Evolutionary conservation across 352 stramenopile genomes (phyloP), one percentile per base, ranked within the genome.

Genomic region (Phytophthora multivora): DNA sequence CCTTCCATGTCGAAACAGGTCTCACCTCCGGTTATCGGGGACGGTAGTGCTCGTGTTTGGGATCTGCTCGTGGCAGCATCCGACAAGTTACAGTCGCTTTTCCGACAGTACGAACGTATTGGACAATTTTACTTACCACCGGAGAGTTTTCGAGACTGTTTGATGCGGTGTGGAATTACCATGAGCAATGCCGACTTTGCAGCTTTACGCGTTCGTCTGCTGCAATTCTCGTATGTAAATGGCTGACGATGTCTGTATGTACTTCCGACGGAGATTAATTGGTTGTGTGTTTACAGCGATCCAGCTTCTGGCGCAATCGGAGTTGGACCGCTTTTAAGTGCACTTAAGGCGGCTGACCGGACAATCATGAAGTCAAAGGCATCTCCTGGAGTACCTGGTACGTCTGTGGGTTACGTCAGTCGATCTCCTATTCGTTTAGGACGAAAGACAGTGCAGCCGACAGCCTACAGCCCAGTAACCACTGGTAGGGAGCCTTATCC

Each of bases 131-230:
- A 61, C 35, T 48, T 93, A 36, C 62, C 75, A 2, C 67, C 84
- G 1, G 84, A 93, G 23, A 80, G 57, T 4, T 89, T 93, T 31
- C 84, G 84, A 0, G 80, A 90, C 38, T 75, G 80, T 15, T 62
- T 93, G 12, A 46, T 80, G 28, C 74, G 77, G 11, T 88, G 76
- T 42, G 82, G 84, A 2, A 73, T 93, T 36, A 64, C 71, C 3
- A 38, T 93, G 25, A 91, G 82, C 55, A 90, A 86, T 38, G 75
- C 80, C 0, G 84, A 93, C 59, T 93, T 79, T 52, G 83, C 82
- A 18, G 81, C 78, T 4, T 45, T 93, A 15, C 77, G 84, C 1
- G 75, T 93, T 41, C 77, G 79, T 1, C 53, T 93, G 1, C 65
- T 89, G 5, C 66, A 76, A 8, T 90, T 80, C 61, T 75, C 70